A percentile compares a stretch with the other conserved stretches of the same genome.
phyloP scores from a whole-genome alignment of 169 alveolate genomes.

The Theileria equi region DNA sequence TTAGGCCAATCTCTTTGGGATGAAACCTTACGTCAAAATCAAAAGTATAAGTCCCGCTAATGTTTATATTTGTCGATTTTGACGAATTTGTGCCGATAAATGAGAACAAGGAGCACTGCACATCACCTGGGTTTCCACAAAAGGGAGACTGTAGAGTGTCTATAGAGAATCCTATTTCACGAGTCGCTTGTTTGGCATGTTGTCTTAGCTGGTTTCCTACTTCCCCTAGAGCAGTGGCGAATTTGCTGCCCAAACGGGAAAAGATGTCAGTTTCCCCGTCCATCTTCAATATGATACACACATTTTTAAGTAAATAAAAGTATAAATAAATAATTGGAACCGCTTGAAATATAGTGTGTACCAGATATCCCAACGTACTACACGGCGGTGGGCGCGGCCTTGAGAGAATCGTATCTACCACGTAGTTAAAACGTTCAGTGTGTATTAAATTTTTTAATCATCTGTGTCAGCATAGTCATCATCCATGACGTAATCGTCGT shows the following conservation, averaged over 20 bases:
- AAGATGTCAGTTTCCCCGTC: conserved; percentile 51
- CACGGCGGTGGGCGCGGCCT: too few relatives aligned
- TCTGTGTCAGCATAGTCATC: not conserved
- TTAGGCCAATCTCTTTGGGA: conserved; percentile 56
- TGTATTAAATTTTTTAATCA: not conserved
- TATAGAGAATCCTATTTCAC: conserved; percentile 36
- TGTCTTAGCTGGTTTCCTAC: conserved; percentile 58
- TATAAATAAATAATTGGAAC: too few relatives aligned
- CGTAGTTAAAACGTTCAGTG: too few relatives aligned
- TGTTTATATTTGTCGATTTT: conserved; percentile 25
- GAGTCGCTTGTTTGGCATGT: conserved; percentile 61
- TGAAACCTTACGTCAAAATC: conserved; percentile 49
- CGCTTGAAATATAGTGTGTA: too few relatives aligned
- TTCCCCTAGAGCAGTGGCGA: conserved; percentile 58
- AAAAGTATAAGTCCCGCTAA: conserved; percentile 40
- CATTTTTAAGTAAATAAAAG: too few relatives aligned
- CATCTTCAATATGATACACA: not conserved
- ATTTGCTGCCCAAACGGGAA: conserved; percentile 29
- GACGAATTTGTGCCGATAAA: conserved; percentile 41
- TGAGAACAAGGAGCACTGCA: conserved; percentile 56
- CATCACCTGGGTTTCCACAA: conserved; percentile 40
- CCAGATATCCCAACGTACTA: too few relatives aligned
- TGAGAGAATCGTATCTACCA: too few relatives aligned
- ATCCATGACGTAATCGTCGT: not conserved
- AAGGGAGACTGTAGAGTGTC: conserved; percentile 51